Evolutionary conservation across 495 filamentous ascomycete genomes (phyloP).

Genomic region (Margaritispora aquatica): DNA sequence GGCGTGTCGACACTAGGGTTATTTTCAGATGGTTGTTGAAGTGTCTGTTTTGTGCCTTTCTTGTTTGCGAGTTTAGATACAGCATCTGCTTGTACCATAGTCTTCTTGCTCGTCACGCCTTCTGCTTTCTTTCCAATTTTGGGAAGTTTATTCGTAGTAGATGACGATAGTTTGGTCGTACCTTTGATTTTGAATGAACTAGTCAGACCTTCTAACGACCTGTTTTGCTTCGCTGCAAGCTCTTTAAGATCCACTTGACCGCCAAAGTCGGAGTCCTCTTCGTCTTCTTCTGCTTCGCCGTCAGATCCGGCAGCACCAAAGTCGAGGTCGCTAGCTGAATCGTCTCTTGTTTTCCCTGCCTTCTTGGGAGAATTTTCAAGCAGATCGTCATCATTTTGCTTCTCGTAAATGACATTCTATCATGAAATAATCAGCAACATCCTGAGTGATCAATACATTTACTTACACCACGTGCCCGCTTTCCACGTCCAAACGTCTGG

Average conservation of each 20-base stretch:
- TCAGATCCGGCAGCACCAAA: constrained; percentile 14
- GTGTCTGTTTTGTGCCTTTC: background rate
- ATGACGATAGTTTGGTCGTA: constrained; percentile 16
- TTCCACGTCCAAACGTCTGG: constrained; percentile 77
- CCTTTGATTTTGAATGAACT: constrained; percentile 3
- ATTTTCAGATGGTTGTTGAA: background rate
- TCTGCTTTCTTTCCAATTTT: background rate
- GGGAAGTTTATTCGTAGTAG: background rate
- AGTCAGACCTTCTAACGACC: background rate
- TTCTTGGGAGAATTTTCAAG: constrained; percentile 5
- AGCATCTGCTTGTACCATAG: background rate
- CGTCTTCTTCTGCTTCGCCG: constrained; percentile 13
- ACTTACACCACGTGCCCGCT: constrained; percentile 52
- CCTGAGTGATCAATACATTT: background rate
- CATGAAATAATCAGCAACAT: constrained; percentile 28
- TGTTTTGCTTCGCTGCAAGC: constrained; percentile 1
- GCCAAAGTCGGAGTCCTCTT: constrained; percentile 1
- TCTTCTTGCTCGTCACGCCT: background rate
- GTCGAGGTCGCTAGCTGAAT: constrained; percentile 17
- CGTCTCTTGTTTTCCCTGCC: background rate
- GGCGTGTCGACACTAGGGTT: background rate
- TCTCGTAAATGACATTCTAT: constrained; percentile 37
- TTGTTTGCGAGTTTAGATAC: background rate
- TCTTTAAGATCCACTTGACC: constrained; percentile 1
- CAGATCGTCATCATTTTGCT: constrained; percentile 27